Base-by-base conservation (phyloP, 2,329 filamentous ascomycete genomes). In the Leptodontidium sp. region DNA sequence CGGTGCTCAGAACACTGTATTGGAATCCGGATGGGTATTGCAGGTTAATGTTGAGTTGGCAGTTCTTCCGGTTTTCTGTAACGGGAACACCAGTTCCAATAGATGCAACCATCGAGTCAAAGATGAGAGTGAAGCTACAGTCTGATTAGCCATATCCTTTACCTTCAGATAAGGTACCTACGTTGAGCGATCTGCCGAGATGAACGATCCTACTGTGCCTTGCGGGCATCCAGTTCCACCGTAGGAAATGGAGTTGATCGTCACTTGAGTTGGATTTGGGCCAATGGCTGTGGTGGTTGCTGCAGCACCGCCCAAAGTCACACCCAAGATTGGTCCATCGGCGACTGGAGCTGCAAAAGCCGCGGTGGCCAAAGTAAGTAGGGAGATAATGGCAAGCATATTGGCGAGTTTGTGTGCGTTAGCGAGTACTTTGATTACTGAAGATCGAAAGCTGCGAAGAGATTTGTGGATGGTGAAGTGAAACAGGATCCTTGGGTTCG, bases 1-100 rank as follows among this genome's bases (percentile, higher is more conserved):
- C 81, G 72, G 84, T 84, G 67, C 81, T 82, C 73, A 86, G 81
- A 73, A 86, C 76, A 61, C 82, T 84, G 80, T 84, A 86, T 77
- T 85, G 83, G 80, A 84, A 86, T 63, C 84, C 84, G 65, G 79
- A 79, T 15, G 84, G 84, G 74, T 86, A 86, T 66, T 80, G 76
- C 66, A 87, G 79, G 77, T 84, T 81, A 72, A 86, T 76, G 77
- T 85, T 86, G 70, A 86, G 77, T 76, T 86, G 83, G 79, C 84
- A 87, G 78, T 86, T 86, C 80, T 84, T 84, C 76, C 84, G 82
- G 73, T 80, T 78, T 67, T 84, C 79, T 52, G 79, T 80, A 52
- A 83, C 73, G 11, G 79, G 45, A 64, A 84, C 77, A 64, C 78
- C 78, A 17, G 80, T 79, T 58, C 84, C 85, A 49, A 85, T 82